Conservation (phyloP, 2,329 filamentous ascomycete genomes). For the Pezicula neosporulosa region DNA sequence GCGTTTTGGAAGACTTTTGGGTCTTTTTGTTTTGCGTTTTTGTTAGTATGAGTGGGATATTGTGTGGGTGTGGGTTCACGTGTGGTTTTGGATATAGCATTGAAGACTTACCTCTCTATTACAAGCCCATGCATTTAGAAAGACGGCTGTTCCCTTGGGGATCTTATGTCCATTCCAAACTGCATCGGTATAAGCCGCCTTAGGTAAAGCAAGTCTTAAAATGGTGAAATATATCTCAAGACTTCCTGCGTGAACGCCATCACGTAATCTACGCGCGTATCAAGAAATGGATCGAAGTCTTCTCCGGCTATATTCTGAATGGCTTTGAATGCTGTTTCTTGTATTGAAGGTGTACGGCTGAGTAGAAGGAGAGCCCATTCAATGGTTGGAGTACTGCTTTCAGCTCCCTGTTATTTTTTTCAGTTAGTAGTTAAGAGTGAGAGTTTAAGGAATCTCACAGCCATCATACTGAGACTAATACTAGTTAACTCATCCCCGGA, state of each 20-base stretch:
- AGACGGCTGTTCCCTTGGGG: slow-evolving; percentile 34
- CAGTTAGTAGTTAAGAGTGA: too few relatives aligned
- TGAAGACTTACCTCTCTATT: background rate
- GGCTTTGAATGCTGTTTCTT: slow-evolving; percentile 51
- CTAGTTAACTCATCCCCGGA: slow-evolving; percentile 58
- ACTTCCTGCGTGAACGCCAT: slow-evolving; percentile 63
- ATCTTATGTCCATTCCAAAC: slow-evolving; percentile 51
- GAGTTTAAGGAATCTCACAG: slow-evolving; percentile 45
- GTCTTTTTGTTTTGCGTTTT: slow-evolving; percentile 32
- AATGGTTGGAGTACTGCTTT: slow-evolving; percentile 9
- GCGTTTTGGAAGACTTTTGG: slow-evolving; percentile 60
- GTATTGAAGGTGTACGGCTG: slow-evolving; percentile 45
- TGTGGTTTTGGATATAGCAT: too few relatives aligned
- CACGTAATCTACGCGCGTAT: slow-evolving; percentile 62
- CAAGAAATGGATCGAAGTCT: slow-evolving; percentile 57
- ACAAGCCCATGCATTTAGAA: slow-evolving; percentile 28
- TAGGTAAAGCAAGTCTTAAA: slow-evolving; percentile 61
- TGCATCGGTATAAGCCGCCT: slow-evolving; percentile 56
- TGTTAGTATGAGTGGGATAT: too few relatives aligned
- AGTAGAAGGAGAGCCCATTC: slow-evolving; percentile 13
- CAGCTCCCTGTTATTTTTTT: background rate
- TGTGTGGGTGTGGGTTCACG: too few relatives aligned
- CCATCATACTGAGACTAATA: slow-evolving; percentile 64
- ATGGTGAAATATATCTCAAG: slow-evolving; percentile 61
- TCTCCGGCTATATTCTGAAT: slow-evolving; percentile 49